A percentile compares a stretch with the other conserved stretches of the same genome.
phyloP scores from a whole-genome alignment of 495 filamentous ascomycete species.

The Stereocaulon alpinum region DNA sequence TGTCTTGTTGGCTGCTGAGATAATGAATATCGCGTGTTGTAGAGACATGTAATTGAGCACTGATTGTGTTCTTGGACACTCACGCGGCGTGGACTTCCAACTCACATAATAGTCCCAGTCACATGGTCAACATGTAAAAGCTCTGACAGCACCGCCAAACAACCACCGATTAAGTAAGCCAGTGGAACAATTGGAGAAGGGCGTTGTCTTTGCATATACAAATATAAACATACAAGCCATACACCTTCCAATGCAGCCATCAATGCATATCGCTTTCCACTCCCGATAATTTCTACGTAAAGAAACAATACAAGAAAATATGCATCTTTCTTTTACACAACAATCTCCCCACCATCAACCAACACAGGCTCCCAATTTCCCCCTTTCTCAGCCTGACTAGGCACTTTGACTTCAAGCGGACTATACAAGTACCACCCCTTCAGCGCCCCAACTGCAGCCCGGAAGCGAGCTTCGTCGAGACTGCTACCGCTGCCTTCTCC shows the following conservation, averaged over 20 bases:
- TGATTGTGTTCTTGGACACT: no score
- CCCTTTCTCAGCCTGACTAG: constrained; percentile 62
- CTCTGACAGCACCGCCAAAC: no score
- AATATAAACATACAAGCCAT: background rate
- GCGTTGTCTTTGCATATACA: constrained; percentile 9
- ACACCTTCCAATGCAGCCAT: constrained; percentile 10
- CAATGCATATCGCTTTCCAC: constrained; percentile 6
- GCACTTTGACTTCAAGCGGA: constrained; percentile 59
- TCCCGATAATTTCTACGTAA: background rate
- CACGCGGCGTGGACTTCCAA: no score
- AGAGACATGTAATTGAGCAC: no score
- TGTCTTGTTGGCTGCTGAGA: no score
- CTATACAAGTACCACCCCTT: constrained; percentile 95
- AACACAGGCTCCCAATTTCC: constrained; percentile 68
- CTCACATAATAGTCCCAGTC: no score
- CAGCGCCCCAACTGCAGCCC: constrained; percentile 72
- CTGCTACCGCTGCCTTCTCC: constrained; percentile 72
- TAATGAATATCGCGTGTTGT: no score
- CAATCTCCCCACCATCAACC: constrained; percentile 83
- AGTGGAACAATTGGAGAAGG: background rate
- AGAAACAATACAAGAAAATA: background rate
- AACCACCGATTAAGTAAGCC: background rate
- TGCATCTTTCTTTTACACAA: constrained; percentile 40
- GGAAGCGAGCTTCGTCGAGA: constrained; percentile 62
- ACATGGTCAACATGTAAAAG: no score